Conservation (phyloP, 106 monocot genomes). For the Hemerocallis citrina region DNA sequence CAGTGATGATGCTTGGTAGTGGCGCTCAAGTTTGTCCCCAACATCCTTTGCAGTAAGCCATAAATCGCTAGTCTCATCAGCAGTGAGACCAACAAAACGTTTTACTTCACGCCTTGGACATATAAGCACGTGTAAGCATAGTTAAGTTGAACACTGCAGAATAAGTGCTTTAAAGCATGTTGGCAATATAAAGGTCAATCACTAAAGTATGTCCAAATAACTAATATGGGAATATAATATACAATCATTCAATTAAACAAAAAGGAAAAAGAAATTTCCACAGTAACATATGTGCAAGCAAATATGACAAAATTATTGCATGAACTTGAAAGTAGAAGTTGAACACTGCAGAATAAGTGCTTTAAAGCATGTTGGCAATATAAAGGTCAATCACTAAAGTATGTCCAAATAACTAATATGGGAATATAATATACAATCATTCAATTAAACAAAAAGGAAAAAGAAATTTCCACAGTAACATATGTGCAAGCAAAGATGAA, state of each 20-base stretch:
- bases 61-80: conserved; percentile 69
- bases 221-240: neutral
- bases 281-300: neutral
- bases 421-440: too few relatives aligned
- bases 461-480: too few relatives aligned
- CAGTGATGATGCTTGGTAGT: conserved; percentile 83
- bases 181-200: neutral
- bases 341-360: too few relatives aligned
- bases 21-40: conserved; percentile 57
- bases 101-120: conserved; percentile 92
- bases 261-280: neutral
- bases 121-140: conserved; percentile 78
- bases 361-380: too few relatives aligned
- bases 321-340: too few relatives aligned
- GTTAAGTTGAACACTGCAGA: conserved; percentile 39
- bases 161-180: neutral
- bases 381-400: too few relatives aligned
- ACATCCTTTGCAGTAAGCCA: conserved; percentile 83
- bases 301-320: neutral
- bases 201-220: neutral
- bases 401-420: too few relatives aligned
- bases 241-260: neutral
- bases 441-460: too few relatives aligned
- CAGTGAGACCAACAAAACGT: conserved; percentile 72
- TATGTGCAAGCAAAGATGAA: too few relatives aligned